phyloP scores from a whole-genome alignment of 75 land plant species.

The Sequoiadendron giganteum region DNA sequence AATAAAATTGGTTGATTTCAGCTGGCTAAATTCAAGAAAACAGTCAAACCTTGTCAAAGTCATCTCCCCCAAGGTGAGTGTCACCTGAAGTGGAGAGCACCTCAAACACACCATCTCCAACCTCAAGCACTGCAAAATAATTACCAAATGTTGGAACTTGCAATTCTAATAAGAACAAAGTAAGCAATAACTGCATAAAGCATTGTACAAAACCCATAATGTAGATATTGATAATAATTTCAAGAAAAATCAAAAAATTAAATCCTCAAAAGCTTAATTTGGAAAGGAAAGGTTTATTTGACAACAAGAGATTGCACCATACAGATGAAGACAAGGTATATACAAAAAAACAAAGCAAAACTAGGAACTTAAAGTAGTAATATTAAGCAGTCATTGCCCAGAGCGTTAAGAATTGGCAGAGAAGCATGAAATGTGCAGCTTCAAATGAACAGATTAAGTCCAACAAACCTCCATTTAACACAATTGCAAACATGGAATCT shows the following conservation, averaged over 20 bases:
- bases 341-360: background rate
- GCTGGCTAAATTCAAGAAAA: background rate
- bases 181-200: background rate
- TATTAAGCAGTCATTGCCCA: background rate
- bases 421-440: background rate
- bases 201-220: background rate
- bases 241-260: background rate
- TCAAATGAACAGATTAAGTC: background rate
- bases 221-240: background rate
- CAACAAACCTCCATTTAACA: background rate
- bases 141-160: background rate
- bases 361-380: background rate
- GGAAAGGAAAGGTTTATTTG: background rate
- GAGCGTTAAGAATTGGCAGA: background rate
- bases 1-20: background rate
- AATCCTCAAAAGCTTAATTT: background rate
- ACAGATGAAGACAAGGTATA: background rate
- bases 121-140: constrained; percentile 65
- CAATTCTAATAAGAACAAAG: background rate
- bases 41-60: constrained; percentile 78
- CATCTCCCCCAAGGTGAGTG: constrained; percentile 89
- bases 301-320: background rate
- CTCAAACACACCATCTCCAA: constrained; percentile 94
- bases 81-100: constrained; percentile 93
- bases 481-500: background rate